Conservation (phyloP, 306 rosid species). For the Cicer cuneatum region DNA sequence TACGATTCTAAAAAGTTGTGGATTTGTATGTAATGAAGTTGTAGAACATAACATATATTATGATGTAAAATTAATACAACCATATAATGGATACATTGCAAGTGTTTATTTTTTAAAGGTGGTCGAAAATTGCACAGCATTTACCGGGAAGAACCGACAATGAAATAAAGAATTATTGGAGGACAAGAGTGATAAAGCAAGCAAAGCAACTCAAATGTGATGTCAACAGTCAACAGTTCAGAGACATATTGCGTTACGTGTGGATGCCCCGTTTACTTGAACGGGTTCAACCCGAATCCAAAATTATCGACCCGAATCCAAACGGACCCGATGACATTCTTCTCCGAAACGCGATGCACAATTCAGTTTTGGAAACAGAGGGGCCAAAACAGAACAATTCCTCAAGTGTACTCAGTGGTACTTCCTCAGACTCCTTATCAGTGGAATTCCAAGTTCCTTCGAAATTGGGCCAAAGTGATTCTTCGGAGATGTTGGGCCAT, state of each 20-base stretch:
- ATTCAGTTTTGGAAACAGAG: constrained; percentile 12
- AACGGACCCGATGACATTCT: neutral
- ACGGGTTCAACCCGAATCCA: constrained; percentile 55
- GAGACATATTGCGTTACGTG: constrained; percentile 59
- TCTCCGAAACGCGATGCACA: neutral
- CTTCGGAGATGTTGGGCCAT: neutral
- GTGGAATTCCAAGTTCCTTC: constrained; percentile 49
- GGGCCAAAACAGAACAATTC: constrained; percentile 8
- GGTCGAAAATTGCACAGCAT: constrained; percentile 88
- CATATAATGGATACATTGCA: neutral
- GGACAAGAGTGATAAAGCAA: constrained; percentile 84
- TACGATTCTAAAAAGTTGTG: no score
- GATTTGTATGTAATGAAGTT: no score
- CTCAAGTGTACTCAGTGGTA: neutral
- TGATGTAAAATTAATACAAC: no score
- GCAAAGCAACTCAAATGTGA: constrained; percentile 94
- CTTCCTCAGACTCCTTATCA: constrained; percentile 33
- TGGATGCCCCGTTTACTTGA: constrained; percentile 93
- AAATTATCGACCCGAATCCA: neutral
- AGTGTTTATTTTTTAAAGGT: constrained; percentile 47
- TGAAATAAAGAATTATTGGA: constrained; percentile 88
- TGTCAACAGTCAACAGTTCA: constrained; percentile 85
- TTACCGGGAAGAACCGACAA: constrained; percentile 87
- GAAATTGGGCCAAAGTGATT: constrained; percentile 34
- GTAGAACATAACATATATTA: no score